Conservation (phyloP, 495 filamentous ascomycete species). For the Podospora pseudoanserina region DNA sequence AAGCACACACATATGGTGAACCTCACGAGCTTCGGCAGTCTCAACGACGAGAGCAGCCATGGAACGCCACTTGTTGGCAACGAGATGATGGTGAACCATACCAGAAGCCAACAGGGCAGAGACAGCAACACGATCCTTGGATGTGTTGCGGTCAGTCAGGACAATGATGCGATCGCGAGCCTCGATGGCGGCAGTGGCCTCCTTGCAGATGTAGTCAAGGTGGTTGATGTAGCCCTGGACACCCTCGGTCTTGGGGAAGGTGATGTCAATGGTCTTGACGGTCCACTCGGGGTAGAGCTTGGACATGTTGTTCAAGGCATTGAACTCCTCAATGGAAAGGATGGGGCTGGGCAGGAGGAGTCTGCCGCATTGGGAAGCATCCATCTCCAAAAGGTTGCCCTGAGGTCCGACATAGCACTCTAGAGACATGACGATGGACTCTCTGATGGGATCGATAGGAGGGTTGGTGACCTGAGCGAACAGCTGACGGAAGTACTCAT, state of each 20-base stretch:
- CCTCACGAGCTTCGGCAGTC: conserved; percentile 95
- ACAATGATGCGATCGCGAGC: conserved; percentile 83
- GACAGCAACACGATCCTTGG: conserved; percentile 76
- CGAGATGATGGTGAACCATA: conserved; percentile 96
- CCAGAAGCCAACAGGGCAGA: conserved; percentile 88
- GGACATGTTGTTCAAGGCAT: conserved; percentile 77
- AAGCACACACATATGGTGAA: conserved; percentile 98
- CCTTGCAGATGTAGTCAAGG: conserved; percentile 84
- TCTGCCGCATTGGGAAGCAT: conserved; percentile 80
- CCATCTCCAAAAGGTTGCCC: conserved; percentile 95
- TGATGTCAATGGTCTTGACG: conserved; percentile 92
- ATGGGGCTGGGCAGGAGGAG: conserved; percentile 87
- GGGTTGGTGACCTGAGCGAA: conserved; percentile 99
- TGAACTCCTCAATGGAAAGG: conserved; percentile 88
- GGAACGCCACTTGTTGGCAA: conserved; percentile 94
- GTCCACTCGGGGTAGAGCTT: conserved; percentile 76
- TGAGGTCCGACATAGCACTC: conserved; percentile 98
- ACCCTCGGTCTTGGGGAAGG: conserved; percentile 86
- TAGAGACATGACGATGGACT: conserved; percentile 98
- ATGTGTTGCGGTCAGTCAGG: conserved; percentile 86
- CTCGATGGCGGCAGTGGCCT: conserved; percentile 79
- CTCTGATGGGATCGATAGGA: conserved; percentile 96
- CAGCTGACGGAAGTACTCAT: conserved; percentile 98
- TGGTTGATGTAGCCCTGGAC: conserved; percentile 83
- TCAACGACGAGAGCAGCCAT: conserved; percentile 86